Percentiles rank a stretch among this genome's conserved stretches.
These are phyloP conservation scores for Diaporthe batatas DNA, from an alignment of 2,329 filamentous ascomycete genomes.

Conservation along the genomic window DNA sequence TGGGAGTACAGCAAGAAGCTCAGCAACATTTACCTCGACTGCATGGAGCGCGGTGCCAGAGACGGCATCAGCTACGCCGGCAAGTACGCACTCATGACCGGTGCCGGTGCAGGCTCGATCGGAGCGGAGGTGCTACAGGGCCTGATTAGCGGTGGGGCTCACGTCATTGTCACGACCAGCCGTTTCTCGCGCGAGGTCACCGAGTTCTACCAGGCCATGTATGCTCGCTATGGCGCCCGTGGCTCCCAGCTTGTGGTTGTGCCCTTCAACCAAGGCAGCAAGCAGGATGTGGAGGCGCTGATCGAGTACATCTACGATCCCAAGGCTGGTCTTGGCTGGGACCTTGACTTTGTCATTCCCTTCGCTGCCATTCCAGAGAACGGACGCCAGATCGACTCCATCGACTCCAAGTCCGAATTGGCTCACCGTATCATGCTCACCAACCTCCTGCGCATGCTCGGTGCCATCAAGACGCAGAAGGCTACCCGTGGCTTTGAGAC, in stretches of 20 bases:
- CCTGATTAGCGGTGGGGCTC: slow-evolving; percentile 94
- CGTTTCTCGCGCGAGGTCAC: slow-evolving; percentile 97
- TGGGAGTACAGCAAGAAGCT: slow-evolving; percentile 99
- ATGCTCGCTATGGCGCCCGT: slow-evolving; percentile 90
- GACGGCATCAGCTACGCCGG: slow-evolving; percentile 91
- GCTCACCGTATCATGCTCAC: slow-evolving; percentile 99
- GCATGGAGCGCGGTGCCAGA: slow-evolving; percentile 88
- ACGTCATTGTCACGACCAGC: slow-evolving; percentile 96
- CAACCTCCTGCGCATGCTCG: slow-evolving; percentile 92
- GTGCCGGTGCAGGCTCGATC: slow-evolving; percentile 96
- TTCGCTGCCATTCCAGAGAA: slow-evolving; percentile 99
- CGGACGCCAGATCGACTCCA: slow-evolving; percentile 94
- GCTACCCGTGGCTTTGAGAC: slow-evolving; percentile 90
- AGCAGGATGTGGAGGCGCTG: slow-evolving; percentile 95
- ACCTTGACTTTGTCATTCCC: slow-evolving; percentile 94
- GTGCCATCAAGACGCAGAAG: slow-evolving; percentile 92
- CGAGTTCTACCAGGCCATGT: slow-evolving; percentile 99
- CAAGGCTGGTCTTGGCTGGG: slow-evolving; percentile 98
- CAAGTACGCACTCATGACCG: slow-evolving; percentile 98
- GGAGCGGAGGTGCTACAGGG: slow-evolving; percentile 97
- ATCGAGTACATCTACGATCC: slow-evolving; percentile 96
- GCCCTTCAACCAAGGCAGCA: slow-evolving; percentile 98
- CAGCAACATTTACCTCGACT: slow-evolving; percentile 91
- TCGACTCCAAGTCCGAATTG: slow-evolving; percentile 97
- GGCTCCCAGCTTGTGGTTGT: slow-evolving; percentile 98